A percentile compares a stretch with the other conserved stretches of the same genome.
Conservation (phyloP, 225 moss, liverwort and hornwort genomes). For the Sphagnum tenellum region DNA sequence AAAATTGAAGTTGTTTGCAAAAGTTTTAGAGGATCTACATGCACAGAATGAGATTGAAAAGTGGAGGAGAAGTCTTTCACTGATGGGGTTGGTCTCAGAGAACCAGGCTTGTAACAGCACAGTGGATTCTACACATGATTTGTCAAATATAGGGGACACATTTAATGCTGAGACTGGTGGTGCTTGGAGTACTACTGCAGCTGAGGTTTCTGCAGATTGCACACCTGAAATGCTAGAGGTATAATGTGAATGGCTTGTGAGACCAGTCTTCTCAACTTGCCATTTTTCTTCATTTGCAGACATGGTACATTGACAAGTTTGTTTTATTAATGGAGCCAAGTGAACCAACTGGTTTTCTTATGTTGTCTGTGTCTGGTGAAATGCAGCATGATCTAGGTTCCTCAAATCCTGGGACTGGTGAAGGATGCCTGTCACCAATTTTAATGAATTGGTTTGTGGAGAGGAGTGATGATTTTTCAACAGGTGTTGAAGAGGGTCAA, state of each 20-base stretch:
- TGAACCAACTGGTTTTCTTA: too few species aligned
- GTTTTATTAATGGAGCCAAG: too few species aligned
- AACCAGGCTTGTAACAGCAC: too few species aligned
- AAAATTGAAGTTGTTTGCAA: constrained; percentile 13
- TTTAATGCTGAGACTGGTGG: constrained; percentile 7
- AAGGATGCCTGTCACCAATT: constrained; percentile 7
- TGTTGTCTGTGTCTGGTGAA: too few species aligned
- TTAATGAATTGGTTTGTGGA: constrained; percentile 12
- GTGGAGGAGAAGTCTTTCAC: too few species aligned
- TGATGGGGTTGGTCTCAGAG: too few species aligned
- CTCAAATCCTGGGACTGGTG: too few species aligned
- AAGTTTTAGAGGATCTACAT: constrained; percentile 14
- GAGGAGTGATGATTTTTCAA: too few species aligned
- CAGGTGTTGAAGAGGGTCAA: constrained; percentile 28
- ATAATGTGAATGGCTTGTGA: not conserved
- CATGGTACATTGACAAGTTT: too few species aligned
- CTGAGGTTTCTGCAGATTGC: constrained; percentile 1
- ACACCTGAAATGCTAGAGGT: constrained; percentile 24
- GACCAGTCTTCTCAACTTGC: too few species aligned
- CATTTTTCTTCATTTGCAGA: too few species aligned
- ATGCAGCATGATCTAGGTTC: not conserved
- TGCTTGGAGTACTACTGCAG: constrained; percentile 18
- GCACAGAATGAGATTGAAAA: too few species aligned
- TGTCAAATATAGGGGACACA: constrained; percentile 19
- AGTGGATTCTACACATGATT: not conserved